These are phyloP conservation scores for Trichophyton schoenleinii DNA, from an alignment of 2,329 filamentous ascomycete genomes.

Conservation along the genomic window DNA sequence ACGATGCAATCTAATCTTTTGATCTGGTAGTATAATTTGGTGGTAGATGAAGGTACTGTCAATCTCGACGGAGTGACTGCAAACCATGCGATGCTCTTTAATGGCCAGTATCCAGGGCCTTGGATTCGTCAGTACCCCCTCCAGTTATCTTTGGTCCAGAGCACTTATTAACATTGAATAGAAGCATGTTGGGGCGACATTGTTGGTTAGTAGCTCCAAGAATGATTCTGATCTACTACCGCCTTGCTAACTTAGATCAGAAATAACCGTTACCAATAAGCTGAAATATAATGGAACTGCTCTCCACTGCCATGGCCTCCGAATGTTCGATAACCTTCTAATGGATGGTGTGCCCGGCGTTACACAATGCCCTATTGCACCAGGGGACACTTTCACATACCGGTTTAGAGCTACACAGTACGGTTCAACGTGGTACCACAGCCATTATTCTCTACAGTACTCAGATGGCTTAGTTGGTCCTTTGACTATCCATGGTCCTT, in stretches of 20 bases:
- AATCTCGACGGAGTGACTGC: conserved; percentile 1
- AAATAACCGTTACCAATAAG: conserved; percentile 20
- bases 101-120: conserved; percentile 24
- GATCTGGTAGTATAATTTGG: neutral
- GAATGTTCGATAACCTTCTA: conserved; percentile 20
- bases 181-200: conserved; percentile 26
- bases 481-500: conserved; percentile 27
- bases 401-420: conserved; percentile 19
- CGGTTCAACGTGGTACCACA: conserved; percentile 23
- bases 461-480: conserved; percentile 22
- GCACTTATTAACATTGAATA: conserved; percentile 10
- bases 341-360: conserved; percentile 22
- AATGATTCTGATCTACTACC: neutral
- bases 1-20: neutral
- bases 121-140: conserved; percentile 9
- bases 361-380: conserved; percentile 29
- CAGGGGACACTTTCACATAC: conserved; percentile 23
- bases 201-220: conserved; percentile 8
- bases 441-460: conserved; percentile 19
- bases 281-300: conserved; percentile 11
- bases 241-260: neutral
- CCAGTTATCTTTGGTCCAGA: neutral
- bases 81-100: conserved; percentile 13
- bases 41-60: neutral
- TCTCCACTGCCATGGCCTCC: conserved; percentile 21